Evolutionary conservation across 306 rosid species (phyloP).

Genomic region (Citrullus mucosospermus): DNA sequence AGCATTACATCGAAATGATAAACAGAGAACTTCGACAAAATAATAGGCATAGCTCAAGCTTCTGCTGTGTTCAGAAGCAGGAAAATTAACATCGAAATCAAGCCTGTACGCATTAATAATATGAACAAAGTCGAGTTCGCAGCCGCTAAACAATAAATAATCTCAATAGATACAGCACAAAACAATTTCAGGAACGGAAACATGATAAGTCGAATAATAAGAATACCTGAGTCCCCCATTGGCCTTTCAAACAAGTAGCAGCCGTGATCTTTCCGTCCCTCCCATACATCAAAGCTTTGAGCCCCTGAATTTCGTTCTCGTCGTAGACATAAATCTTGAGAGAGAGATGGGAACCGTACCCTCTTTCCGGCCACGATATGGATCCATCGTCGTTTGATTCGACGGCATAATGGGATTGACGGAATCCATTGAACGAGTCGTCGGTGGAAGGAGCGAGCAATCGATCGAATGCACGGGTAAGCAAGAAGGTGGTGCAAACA

Average conservation of each 20-base stretch:
- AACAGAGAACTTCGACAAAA: not conserved
- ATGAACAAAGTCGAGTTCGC: not conserved
- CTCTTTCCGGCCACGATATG: constrained; percentile 44
- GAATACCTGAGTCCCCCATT: constrained; percentile 95
- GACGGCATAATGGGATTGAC: constrained; percentile 10
- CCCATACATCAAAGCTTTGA: constrained; percentile 52
- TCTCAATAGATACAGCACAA: not conserved
- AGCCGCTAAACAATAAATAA: not conserved
- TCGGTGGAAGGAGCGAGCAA: constrained; percentile 23
- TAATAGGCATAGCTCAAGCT: not conserved
- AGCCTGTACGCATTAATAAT: not conserved
- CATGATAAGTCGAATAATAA: not conserved
- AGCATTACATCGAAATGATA: not conserved
- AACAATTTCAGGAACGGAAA: not conserved
- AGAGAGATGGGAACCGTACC: constrained; percentile 44
- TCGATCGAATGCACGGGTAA: constrained; percentile 40
- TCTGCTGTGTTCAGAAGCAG: not conserved
- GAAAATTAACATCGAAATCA: not conserved
- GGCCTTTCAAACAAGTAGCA: constrained; percentile 66
- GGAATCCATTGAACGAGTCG: constrained; percentile 14
- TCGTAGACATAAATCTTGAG: constrained; percentile 82
- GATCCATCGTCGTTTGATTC: constrained; percentile 22
- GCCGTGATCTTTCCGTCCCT: constrained; percentile 51
- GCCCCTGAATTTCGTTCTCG: constrained; percentile 50
- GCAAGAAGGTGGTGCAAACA: constrained; percentile 49